Evolutionary conservation across 2,329 filamentous ascomycete species (phyloP).

Genomic region (Fusarium sp.): DNA sequence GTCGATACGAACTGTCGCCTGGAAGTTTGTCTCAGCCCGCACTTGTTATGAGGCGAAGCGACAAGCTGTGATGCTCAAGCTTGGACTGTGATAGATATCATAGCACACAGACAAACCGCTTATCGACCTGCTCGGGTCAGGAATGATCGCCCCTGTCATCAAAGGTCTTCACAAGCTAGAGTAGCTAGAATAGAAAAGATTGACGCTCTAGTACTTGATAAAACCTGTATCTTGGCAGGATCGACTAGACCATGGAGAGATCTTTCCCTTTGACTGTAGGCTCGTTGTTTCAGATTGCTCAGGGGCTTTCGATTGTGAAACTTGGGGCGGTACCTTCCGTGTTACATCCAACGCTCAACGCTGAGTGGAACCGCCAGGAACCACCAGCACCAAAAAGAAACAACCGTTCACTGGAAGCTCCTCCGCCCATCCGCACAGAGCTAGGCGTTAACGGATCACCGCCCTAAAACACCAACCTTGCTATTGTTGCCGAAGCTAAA

Average conservation of each 20-base stretch:
- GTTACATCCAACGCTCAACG: constrained; percentile 6
- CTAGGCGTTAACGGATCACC: constrained; percentile 26
- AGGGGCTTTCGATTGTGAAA: constrained; percentile 39
- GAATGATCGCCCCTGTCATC: constrained; percentile 26
- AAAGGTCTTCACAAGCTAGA: constrained; percentile 21
- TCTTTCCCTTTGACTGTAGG: constrained; percentile 31
- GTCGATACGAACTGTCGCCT: not conserved
- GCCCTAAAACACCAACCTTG: constrained; percentile 25
- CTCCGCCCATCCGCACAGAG: constrained; percentile 14
- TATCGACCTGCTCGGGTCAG: constrained; percentile 11
- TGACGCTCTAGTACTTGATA: not conserved
- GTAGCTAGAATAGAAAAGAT: not conserved
- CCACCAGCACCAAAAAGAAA: constrained; percentile 29
- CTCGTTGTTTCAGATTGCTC: constrained; percentile 44
- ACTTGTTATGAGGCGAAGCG: constrained; percentile 5
- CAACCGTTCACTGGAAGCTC: constrained; percentile 24
- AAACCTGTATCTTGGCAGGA: constrained; percentile 8
- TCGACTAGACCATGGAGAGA: constrained; percentile 22
- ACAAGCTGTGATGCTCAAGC: constrained; percentile 1
- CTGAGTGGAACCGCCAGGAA: constrained; percentile 28
- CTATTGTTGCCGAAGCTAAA: constrained; percentile 14
- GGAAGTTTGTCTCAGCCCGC: constrained; percentile 5
- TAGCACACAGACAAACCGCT: constrained; percentile 7
- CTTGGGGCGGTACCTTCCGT: constrained; percentile 31
- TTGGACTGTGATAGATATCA: not conserved